Evolutionary conservation across 169 alveolate species (phyloP), one percentile per base, ranked within the genome.

Genomic region (Cryptosporidium muris): DNA sequence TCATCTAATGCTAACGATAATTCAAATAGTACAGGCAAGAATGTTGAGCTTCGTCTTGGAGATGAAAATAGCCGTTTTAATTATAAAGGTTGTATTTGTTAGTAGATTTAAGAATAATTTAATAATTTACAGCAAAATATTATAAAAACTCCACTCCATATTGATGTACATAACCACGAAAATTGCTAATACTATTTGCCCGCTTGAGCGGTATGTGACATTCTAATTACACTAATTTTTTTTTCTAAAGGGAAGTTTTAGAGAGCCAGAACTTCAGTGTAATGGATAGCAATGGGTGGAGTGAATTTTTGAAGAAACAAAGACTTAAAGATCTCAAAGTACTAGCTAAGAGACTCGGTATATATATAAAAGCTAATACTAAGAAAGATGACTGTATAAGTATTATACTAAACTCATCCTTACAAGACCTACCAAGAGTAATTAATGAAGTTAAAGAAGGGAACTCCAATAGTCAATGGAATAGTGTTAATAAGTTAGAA

Each of bases 301-400:
- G 63, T n/a, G 85, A 56, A 58, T 74, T 58, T 47, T 48, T 74
- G 40, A 74, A 62, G 67, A 74, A 74, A 60, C 85, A 74, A 43
- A 74, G 67, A 74, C 85, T 74, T 74, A 66, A 62, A 47, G 85
- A 74, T 45, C 48, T 74, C 54, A 74, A 74, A 49, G 63, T 47
- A 2, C 14, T 74, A 16, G 85, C 85, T 40, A 74, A 74, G 40
- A 52, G 60, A 54, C 25, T 74, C 5, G 85, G 85, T 4, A 74
- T 74, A 25, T 74, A 74, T 60, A 74, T 74, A 34, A 74, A 74
- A 47, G 54, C 85, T 3, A 74, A 74, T 45, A 74, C 85, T 25
- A 74, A 74, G 60, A 74, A 74, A 60, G 49, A 62, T 56, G 85
- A 74, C 51, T 74, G 85, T 74, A 74, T 74, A 11, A 68, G 60